phyloP scores from a whole-genome alignment of 2,329 filamentous ascomycete genomes.

The Microcera coccophila region DNA sequence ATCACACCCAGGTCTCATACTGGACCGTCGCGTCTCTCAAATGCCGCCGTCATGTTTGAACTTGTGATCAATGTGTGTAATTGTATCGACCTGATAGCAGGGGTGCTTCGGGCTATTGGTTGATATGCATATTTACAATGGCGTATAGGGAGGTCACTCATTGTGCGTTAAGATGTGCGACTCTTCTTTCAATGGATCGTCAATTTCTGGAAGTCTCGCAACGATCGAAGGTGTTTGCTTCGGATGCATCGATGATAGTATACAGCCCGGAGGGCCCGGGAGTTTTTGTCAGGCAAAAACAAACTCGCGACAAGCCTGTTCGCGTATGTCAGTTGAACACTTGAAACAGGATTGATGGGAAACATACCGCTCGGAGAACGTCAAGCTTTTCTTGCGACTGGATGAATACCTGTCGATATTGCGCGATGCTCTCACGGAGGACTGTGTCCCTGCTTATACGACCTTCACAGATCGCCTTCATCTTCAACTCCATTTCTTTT shows the following conservation, averaged over 20 bases:
- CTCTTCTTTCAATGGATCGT: slow-evolving; percentile 10
- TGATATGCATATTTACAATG: slow-evolving; percentile 19
- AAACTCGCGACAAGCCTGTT: slow-evolving; percentile 39
- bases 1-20: slow-evolving; percentile 16
- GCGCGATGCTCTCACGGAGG: slow-evolving; percentile 75
- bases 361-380: slow-evolving; percentile 58
- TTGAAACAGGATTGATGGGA: not conserved
- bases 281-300: slow-evolving; percentile 25
- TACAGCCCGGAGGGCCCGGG: too few species aligned
- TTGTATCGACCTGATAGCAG: slow-evolving; percentile 24
- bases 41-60: slow-evolving; percentile 26
- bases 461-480: slow-evolving; percentile 95
- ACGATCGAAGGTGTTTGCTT: too few species aligned
- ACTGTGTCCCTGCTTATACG: slow-evolving; percentile 70
- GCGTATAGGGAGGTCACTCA: slow-evolving; percentile 14
- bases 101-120: slow-evolving; percentile 22
- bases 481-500: slow-evolving; percentile 96
- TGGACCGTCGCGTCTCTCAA: slow-evolving; percentile 19
- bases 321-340: slow-evolving; percentile 11
- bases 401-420: slow-evolving; percentile 82
- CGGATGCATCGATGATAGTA: too few species aligned
- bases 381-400: slow-evolving; percentile 75
- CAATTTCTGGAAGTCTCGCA: slow-evolving; percentile 2
- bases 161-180: slow-evolving; percentile 16
- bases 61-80: slow-evolving; percentile 20